These are phyloP conservation scores for Ulota crispa DNA, from an alignment of 225 moss, liverwort and hornwort genomes.

Conservation along the genomic window DNA sequence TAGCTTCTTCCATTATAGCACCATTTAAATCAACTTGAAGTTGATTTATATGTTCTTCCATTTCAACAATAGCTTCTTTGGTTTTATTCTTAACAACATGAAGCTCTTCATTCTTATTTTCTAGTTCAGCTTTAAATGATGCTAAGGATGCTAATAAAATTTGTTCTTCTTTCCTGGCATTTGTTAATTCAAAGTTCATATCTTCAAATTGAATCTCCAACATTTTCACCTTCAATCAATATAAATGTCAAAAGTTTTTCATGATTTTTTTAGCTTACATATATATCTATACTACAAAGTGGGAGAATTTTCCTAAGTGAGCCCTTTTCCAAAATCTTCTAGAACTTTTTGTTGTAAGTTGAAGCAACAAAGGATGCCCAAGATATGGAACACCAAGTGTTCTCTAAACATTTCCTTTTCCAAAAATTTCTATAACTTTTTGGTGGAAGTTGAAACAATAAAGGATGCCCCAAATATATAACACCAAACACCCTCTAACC, in stretches of 20 bases:
- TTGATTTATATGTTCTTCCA: constrained; percentile 29
- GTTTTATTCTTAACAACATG: constrained; percentile 20
- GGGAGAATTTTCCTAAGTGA: no score
- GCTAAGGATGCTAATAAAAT: constrained; percentile 30
- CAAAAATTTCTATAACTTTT: no score
- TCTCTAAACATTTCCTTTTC: no score
- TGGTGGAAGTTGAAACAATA: no score
- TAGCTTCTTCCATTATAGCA: not conserved
- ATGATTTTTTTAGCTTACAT: not conserved
- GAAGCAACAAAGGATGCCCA: no score
- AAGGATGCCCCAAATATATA: no score
- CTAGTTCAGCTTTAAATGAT: constrained; percentile 34
- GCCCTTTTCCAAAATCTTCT: no score
- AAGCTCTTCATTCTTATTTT: constrained; percentile 27
- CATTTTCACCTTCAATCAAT: constrained; percentile 38
- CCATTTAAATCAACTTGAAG: constrained; percentile 31
- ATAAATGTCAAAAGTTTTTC: not conserved
- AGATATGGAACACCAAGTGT: no score
- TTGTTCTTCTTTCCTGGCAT: constrained; percentile 20
- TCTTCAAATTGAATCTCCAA: constrained; percentile 40
- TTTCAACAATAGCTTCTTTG: constrained; percentile 24
- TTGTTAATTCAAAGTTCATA: constrained; percentile 23
- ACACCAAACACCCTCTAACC: no score
- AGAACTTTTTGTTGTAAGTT: no score
- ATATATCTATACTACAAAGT: no score